Evolutionary conservation across 768 basidiomycete species (phyloP).

Genomic region (Sporobolomyces roseus): DNA sequence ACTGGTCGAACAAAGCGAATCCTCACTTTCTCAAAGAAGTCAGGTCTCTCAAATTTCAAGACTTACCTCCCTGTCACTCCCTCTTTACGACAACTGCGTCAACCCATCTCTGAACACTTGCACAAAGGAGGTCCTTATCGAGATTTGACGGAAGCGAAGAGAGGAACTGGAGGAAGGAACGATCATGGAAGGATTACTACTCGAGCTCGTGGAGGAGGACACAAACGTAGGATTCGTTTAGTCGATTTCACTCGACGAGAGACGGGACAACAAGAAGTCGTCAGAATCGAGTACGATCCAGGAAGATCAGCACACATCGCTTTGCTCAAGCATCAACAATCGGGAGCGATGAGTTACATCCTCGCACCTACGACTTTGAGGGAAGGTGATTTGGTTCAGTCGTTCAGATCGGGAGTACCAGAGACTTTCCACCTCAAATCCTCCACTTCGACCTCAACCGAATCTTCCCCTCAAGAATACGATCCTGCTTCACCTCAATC

Average conservation of each 20-base stretch:
- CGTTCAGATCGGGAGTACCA: conserved; percentile 58
- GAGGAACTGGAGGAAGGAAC: conserved; percentile 84
- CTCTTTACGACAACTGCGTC: conserved; percentile 75
- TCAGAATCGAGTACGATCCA: conserved; percentile 95
- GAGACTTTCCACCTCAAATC: conserved; percentile 22
- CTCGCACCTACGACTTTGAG: conserved; percentile 83
- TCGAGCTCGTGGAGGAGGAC: conserved; percentile 85
- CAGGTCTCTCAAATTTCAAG: conserved; percentile 59
- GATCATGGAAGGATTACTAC: conserved; percentile 77
- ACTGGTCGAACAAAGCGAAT: conserved; percentile 16
- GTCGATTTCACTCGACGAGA: conserved; percentile 80
- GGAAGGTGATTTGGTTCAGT: conserved; percentile 81
- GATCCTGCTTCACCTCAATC: not conserved
- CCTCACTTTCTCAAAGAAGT: conserved; percentile 33
- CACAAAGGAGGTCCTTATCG: conserved; percentile 82
- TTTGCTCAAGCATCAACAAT: conserved; percentile 63
- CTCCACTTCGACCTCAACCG: not conserved
- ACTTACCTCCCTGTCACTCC: conserved; percentile 86
- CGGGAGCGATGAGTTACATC: conserved; percentile 71
- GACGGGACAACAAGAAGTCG: conserved; percentile 77
- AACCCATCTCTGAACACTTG: conserved; percentile 75
- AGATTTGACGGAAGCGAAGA: conserved; percentile 70
- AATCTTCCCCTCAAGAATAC: not conserved
- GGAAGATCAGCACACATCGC: conserved; percentile 92
- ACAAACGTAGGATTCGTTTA: conserved; percentile 74